Evolutionary conservation across 1,284 basidiomycete genomes (phyloP), one percentile per base, ranked within the genome.

Genomic region (Ustilago nuda): DNA sequence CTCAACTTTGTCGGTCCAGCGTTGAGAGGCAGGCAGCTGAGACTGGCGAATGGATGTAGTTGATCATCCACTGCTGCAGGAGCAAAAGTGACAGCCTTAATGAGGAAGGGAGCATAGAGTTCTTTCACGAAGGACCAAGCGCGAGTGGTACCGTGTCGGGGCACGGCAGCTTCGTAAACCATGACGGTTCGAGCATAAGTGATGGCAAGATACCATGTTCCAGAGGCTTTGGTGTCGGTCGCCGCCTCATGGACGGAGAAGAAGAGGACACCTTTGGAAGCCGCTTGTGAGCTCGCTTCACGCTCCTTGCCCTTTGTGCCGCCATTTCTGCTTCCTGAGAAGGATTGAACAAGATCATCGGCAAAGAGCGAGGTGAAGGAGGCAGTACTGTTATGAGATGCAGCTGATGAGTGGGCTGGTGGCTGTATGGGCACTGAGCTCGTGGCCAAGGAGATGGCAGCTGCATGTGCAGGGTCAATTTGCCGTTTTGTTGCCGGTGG

Each of bases 161-260:
- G 61, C n/a, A 71, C 55, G 4, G 69, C 51, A 17, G 80, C 78
- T 56, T 81, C 80, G 62, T 81, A 81, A 5, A 81, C 59, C 60
- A 74, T 62, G 56, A 81, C 66, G 37, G 68, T 74, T 43, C 78
- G 78, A 36, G 75, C 56, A 19, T 67, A 71, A 9, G 80, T 67
- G 17, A 81, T 61, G 27, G 80, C 80, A 8, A 81, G 54, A 56
- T 81, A 81, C 80, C 80, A 81, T 13, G 80, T 81, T 17, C 80
- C 80, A 8, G 70, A 52, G 6, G 66, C 78, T 45, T 78, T 78
- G 48, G 71, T 72, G 35, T 80, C 70, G 12, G 66, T 32, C 23
- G 33, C 61, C 4, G 80, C 80, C 50, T 81, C 78, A 43, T 80
- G 75, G 3, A 81, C 62, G 5, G 80, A 62, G 59, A 78, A 81